These are phyloP conservation scores for Pancytospora epiphaga DNA, from an alignment of 371 early-diverging fungal species.

Conservation along the genomic window DNA sequence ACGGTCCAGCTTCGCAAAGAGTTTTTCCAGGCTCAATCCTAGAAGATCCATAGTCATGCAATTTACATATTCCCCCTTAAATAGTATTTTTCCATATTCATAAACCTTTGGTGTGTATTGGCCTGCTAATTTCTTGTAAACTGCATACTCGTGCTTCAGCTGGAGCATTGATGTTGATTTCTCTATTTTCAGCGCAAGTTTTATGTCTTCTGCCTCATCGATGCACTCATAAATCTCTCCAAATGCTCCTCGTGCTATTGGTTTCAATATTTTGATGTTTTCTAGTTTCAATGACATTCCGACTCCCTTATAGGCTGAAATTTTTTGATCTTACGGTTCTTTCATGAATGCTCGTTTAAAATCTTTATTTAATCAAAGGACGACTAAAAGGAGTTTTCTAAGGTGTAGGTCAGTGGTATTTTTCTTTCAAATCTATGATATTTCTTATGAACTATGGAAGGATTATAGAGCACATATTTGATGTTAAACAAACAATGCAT, in stretches of 20 bases:
- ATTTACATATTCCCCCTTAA: conserved; percentile 52
- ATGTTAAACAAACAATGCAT: too few relatives aligned
- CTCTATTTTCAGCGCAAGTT: conserved; percentile 66
- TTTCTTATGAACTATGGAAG: too few relatives aligned
- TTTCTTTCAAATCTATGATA: too few relatives aligned
- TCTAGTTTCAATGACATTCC: not conserved
- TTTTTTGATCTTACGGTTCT: too few relatives aligned
- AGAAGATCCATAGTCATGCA: conserved; percentile 86
- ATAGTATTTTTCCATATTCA: conserved; percentile 60
- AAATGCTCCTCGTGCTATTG: conserved; percentile 94
- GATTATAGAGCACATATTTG: too few relatives aligned
- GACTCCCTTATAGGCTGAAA: too few relatives aligned
- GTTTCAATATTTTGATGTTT: conserved; percentile 76
- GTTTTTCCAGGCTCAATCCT: conserved; percentile 90
- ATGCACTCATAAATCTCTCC: conserved; percentile 88
- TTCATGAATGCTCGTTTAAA: too few relatives aligned
- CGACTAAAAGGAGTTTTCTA: too few relatives aligned
- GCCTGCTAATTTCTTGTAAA: conserved; percentile 61
- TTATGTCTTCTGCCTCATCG: conserved; percentile 56
- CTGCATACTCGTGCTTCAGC: conserved; percentile 63
- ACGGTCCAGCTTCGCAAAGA: conserved; percentile 89
- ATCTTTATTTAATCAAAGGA: too few relatives aligned
- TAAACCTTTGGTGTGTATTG: conserved; percentile 57
- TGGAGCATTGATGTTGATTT: conserved; percentile 55
- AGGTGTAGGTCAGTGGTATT: too few relatives aligned